phyloP scores from a whole-genome alignment of 805 yeast species.

The Candida yuanshanica region DNA sequence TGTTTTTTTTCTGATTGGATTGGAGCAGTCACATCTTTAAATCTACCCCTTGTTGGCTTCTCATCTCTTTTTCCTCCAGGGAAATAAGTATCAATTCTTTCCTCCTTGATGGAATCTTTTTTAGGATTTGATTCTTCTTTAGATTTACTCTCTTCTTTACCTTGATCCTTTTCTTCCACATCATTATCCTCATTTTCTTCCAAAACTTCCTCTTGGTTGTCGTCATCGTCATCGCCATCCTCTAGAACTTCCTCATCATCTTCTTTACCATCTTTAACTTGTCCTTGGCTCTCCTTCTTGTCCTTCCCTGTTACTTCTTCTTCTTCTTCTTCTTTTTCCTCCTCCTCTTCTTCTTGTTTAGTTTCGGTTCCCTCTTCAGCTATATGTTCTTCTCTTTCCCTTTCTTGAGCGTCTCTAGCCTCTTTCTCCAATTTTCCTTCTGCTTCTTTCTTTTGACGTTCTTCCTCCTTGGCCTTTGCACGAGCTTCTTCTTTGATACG shows the following conservation, averaged over 20 bases:
- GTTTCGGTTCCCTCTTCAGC: slow-evolving; percentile 1
- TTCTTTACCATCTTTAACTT: slow-evolving; percentile 1
- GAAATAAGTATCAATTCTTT: background rate
- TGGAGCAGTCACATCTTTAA: slow-evolving; percentile 5
- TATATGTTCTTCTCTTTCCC: slow-evolving; percentile 6
- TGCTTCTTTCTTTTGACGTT: slow-evolving; percentile 2
- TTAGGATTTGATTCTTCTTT: background rate
- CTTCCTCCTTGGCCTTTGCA: background rate
- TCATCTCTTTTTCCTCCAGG: background rate
- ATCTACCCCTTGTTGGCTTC: slow-evolving; percentile 1
- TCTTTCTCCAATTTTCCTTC: slow-evolving; percentile 4
- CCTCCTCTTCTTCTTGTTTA: slow-evolving; percentile 7
- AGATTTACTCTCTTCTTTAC: background rate
- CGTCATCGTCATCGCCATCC: slow-evolving; percentile 1
- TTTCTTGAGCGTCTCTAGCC: slow-evolving; percentile 12
- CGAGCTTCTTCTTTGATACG: slow-evolving; percentile 2
- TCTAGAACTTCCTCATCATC: slow-evolving; percentile 4
- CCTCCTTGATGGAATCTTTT: background rate
- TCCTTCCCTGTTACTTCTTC: slow-evolving; percentile 5
- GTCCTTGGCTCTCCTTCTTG: background rate
- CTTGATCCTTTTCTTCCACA: background rate
- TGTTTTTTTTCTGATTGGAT: background rate
- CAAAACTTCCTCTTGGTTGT: slow-evolving; percentile 2
- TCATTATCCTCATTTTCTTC: slow-evolving; percentile 4
- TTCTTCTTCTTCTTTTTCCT: slow-evolving; percentile 4